These are phyloP conservation scores for Agrocybe chaxingu DNA, from an alignment of 768 basidiomycete species.

Conservation along the genomic window DNA sequence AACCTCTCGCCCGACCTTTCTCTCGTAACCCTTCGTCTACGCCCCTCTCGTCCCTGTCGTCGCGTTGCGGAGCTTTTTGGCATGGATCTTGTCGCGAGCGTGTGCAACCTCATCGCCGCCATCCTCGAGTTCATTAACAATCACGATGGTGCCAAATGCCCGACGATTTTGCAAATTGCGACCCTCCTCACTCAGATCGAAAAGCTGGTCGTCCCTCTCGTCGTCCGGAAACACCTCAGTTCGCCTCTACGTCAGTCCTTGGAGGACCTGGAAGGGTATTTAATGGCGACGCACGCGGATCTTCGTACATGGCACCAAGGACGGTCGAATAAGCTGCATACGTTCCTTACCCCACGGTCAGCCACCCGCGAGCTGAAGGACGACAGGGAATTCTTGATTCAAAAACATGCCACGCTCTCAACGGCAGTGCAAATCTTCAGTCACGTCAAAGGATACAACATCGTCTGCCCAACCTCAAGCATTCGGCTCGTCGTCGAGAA, in stretches of 20 bases:
- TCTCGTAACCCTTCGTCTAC: too few relatives aligned
- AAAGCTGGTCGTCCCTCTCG: not conserved
- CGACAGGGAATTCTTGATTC: conserved; percentile 3
- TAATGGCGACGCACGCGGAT: not conserved
- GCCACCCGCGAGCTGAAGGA: not conserved
- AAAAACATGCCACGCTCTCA: not conserved
- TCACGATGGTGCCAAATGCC: not conserved
- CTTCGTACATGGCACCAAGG: conserved; percentile 2
- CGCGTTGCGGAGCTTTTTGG: too few relatives aligned
- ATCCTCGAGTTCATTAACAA: conserved; percentile 1
- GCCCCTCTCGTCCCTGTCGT: too few relatives aligned
- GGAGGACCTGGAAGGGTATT: not conserved
- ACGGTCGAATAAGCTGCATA: not conserved
- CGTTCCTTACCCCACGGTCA: not conserved
- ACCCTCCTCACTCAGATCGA: conserved; percentile 1
- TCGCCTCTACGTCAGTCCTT: not conserved
- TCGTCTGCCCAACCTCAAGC: conserved; percentile 6
- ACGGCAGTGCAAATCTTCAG: conserved; percentile 14
- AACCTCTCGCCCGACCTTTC: too few relatives aligned
- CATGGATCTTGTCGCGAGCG: not conserved
- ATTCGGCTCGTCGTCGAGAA: conserved; percentile 3
- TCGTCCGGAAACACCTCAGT: conserved; percentile 1
- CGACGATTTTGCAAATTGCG: not conserved
- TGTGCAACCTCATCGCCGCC: not conserved
- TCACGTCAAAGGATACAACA: conserved; percentile 12